phyloP scores from a whole-genome alignment of 306 rosid genomes.

The Clitoria ternatea region DNA sequence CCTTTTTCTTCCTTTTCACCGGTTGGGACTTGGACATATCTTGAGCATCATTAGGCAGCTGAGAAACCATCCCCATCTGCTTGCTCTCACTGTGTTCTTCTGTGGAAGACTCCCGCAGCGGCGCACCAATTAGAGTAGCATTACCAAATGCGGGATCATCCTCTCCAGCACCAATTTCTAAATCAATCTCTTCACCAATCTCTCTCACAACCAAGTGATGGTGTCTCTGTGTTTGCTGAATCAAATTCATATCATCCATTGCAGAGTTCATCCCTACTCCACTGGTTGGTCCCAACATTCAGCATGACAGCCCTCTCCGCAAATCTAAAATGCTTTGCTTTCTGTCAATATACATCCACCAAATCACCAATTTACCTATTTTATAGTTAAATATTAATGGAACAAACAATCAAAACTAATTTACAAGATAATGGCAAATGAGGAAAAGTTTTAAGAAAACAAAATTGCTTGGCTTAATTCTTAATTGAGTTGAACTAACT shows the following conservation, averaged over 20 bases:
- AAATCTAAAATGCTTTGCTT: constrained; percentile 23
- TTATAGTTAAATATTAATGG: not conserved
- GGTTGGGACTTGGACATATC: constrained; percentile 69
- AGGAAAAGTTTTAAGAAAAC: not conserved
- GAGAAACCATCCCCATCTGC: constrained; percentile 80
- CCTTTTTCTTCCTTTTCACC: constrained; percentile 84
- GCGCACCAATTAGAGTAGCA: constrained; percentile 61
- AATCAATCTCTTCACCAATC: constrained; percentile 92
- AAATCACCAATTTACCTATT: not conserved
- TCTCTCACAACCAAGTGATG: constrained; percentile 94
- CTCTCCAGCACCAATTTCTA: constrained; percentile 96
- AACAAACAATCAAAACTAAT: constrained; percentile 18
- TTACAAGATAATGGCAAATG: not conserved
- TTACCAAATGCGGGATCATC: constrained; percentile 89
- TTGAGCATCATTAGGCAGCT: constrained; percentile 73
- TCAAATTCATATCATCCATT: constrained; percentile 91
- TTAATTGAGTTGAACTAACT: constrained; percentile 12
- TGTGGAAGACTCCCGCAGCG: constrained; percentile 70
- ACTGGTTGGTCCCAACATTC: constrained; percentile 67
- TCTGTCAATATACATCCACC: constrained; percentile 19
- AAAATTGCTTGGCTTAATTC: constrained; percentile 20
- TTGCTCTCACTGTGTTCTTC: constrained; percentile 80
- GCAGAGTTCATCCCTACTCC: constrained; percentile 85
- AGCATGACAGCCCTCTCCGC: constrained; percentile 65
- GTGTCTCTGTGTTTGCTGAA: constrained; percentile 95